Evolutionary conservation across 1,284 basidiomycete genomes (phyloP).

Genomic region (Boletus mariae): DNA sequence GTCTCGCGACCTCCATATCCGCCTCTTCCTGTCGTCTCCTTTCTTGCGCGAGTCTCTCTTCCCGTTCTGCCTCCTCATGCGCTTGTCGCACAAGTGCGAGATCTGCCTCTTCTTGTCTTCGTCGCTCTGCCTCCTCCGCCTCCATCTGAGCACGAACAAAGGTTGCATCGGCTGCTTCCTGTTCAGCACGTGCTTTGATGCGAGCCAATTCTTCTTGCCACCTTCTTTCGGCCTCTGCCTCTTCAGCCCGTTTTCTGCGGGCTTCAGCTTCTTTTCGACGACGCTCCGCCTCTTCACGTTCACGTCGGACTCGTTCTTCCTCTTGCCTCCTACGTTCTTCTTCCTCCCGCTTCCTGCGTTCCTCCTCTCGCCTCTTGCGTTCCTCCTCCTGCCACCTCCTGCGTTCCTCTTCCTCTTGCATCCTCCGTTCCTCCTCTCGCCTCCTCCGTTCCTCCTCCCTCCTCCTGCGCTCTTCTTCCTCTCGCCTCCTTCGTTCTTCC

Average conservation of each 20-base stretch:
- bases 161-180: constrained; percentile 34
- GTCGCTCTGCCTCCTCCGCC: constrained; percentile 31
- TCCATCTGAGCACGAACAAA: constrained; percentile 34
- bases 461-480: constrained; percentile 5
- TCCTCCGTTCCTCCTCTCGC: constrained; percentile 1
- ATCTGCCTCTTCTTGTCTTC: constrained; percentile 32
- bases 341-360: constrained; percentile 1
- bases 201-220: constrained; percentile 33
- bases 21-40: constrained; percentile 31
- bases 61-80: constrained; percentile 31
- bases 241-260: constrained; percentile 14
- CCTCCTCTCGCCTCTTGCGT: constrained; percentile 6
- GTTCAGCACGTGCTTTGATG: constrained; percentile 30
- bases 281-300: constrained; percentile 23
- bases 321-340: constrained; percentile 16
- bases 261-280: constrained; percentile 13
- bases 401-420: constrained; percentile 9
- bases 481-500: background rate
- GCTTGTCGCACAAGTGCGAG: constrained; percentile 26
- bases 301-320: constrained; percentile 16
- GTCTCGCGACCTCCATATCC: constrained; percentile 30
- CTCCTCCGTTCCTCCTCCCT: too few species aligned
- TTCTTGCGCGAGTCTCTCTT: constrained; percentile 21
- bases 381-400: constrained; percentile 1
- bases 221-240: constrained; percentile 29